Conservation (phyloP, 2,329 filamentous ascomycete genomes). For the Escovopsis sp. region DNA sequence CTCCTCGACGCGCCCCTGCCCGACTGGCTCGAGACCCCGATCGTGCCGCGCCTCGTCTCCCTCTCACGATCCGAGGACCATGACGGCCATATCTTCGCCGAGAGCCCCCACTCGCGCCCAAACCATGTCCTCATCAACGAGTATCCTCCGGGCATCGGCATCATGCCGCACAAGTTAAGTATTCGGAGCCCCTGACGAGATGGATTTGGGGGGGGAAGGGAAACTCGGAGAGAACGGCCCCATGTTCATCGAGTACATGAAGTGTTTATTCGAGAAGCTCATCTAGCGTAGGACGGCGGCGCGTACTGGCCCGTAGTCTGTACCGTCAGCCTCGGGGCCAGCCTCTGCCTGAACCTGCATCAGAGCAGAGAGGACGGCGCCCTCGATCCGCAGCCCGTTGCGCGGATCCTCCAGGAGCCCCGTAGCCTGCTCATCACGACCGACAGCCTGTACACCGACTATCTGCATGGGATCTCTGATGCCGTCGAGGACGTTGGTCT, state of each 20-base stretch:
- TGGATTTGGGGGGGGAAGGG: too few species aligned
- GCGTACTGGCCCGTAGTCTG: slow-evolving; percentile 83
- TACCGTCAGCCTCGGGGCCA: slow-evolving; percentile 71
- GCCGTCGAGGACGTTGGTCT: slow-evolving; percentile 52
- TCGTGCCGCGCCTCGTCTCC: slow-evolving; percentile 47
- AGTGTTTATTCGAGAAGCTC: slow-evolving; percentile 12
- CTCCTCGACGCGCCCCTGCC: slow-evolving; percentile 65
- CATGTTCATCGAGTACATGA: too few species aligned
- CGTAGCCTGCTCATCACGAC: slow-evolving; percentile 66
- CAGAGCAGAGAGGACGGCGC: slow-evolving; percentile 46
- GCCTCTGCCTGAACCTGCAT: slow-evolving; percentile 65
- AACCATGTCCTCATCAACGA: slow-evolving; percentile 95
- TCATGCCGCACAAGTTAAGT: slow-evolving; percentile 75
- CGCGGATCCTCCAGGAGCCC: slow-evolving; percentile 65
- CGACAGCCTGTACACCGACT: slow-evolving; percentile 50
- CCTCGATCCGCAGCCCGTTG: slow-evolving; percentile 33
- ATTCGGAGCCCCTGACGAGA: slow-evolving; percentile 1
- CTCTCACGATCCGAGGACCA: slow-evolving; percentile 23
- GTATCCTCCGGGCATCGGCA: slow-evolving; percentile 77
- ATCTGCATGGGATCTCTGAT: slow-evolving; percentile 62
- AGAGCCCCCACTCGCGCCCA: slow-evolving; percentile 58
- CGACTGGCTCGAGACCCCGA: slow-evolving; percentile 55
- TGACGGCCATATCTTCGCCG: slow-evolving; percentile 32
- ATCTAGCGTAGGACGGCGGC: slow-evolving; percentile 48
- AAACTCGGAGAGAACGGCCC: too few species aligned